A percentile compares a stretch with the other conserved stretches of the same genome.
Conservation (phyloP, 306 rosid genomes). For the Inga leiocalycina region DNA sequence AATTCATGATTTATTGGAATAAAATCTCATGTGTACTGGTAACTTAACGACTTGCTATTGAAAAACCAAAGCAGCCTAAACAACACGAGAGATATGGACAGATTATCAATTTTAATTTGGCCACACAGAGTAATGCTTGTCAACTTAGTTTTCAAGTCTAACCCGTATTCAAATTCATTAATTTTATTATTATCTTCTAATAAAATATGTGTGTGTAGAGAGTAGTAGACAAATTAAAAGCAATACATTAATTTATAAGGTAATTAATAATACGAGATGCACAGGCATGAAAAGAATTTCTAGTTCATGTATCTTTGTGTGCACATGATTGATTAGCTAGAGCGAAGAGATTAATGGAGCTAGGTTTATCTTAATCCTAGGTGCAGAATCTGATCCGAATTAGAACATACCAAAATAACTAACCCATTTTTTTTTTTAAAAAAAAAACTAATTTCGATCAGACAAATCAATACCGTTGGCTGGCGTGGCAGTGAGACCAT, state of each 20-base stretch:
- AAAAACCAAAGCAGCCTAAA: background rate
- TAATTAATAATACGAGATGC: background rate
- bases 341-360: background rate
- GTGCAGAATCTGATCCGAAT: constrained; percentile 38
- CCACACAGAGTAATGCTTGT: background rate
- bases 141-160: background rate
- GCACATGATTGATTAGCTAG: constrained; percentile 24
- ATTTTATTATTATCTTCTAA: background rate
- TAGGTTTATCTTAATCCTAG: constrained; percentile 3
- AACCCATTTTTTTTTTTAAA: background rate
- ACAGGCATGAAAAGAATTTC: background rate
- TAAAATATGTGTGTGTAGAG: background rate
- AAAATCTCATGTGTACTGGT: too few species aligned
- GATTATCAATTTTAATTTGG: background rate
- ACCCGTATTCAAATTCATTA: background rate
- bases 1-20: too few species aligned
- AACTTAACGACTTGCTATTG: background rate
- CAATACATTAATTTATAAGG: background rate
- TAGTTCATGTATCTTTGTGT: constrained; percentile 3
- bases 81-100: background rate
- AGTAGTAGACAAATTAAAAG: background rate
- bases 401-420: background rate
- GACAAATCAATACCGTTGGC: background rate
- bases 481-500: background rate
- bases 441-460: background rate